Evolutionary conservation across 345 rosid species (phyloP).

Genomic region (Limnanthes douglasii): DNA sequence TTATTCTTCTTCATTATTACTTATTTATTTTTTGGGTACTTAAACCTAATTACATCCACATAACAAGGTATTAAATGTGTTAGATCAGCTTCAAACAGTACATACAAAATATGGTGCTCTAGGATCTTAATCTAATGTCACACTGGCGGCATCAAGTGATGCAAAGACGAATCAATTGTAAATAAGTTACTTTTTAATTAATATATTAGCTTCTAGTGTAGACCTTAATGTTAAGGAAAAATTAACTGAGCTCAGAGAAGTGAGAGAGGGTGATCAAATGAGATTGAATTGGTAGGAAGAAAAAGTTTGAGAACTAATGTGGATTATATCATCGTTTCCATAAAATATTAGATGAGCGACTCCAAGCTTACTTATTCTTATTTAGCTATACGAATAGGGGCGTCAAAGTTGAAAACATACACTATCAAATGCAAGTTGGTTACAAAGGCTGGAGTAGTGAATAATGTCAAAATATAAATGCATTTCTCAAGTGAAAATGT

Average conservation of each 20-base stretch:
- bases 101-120: conserved; percentile 96
- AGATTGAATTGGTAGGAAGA: conserved; percentile 77
- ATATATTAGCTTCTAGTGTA: conserved; percentile 82
- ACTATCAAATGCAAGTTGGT: conserved; percentile 50
- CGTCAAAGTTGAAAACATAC: conserved; percentile 41
- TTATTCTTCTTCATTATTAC: no score
- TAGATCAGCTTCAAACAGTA: conserved; percentile 90
- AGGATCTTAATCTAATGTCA: conserved; percentile 94
- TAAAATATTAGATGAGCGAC: conserved; percentile 69
- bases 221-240: conserved; percentile 68
- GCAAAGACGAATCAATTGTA: conserved; percentile 54
- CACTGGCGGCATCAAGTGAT: conserved; percentile 51
- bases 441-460: conserved; percentile 22
- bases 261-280: conserved; percentile 93
- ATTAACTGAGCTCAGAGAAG: conserved; percentile 85
- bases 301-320: conserved; percentile 78
- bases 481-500: conserved; percentile 1
- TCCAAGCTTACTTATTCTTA: conserved; percentile 41
- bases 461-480: conserved; percentile 17
- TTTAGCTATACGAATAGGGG: conserved; percentile 37
- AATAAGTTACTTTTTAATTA: conserved; percentile 89
- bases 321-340: conserved; percentile 77
- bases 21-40: no score
- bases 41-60: no score
- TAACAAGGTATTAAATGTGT: no score